phyloP scores from a whole-genome alignment of 345 rosid species.

The Populus davidiana region DNA sequence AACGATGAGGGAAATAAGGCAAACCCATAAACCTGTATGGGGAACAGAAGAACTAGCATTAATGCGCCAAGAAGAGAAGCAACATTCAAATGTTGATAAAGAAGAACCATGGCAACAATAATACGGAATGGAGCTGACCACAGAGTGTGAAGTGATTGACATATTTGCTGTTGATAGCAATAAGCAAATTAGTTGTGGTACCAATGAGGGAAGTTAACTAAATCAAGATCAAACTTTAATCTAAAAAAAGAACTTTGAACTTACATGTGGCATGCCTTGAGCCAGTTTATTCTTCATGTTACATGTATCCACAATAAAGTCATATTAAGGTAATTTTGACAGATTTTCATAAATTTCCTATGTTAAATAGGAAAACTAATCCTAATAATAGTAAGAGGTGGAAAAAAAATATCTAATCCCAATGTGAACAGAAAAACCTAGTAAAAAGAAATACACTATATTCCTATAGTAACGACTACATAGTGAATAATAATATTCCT shows the following conservation, averaged over 20 bases:
- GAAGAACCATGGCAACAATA: conserved; percentile 72
- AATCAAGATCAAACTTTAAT: not conserved
- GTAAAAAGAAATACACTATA: too few relatives aligned
- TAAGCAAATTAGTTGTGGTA: conserved; percentile 14
- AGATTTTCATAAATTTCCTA: too few relatives aligned
- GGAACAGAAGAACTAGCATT: conserved; percentile 80
- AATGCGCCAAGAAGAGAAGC: conserved; percentile 94
- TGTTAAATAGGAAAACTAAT: too few relatives aligned
- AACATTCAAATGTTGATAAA: conserved; percentile 75
- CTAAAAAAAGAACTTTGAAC: not conserved
- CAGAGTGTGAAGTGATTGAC: conserved; percentile 91
- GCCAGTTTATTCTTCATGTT: not conserved
- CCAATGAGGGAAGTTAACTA: not conserved
- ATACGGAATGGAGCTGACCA: conserved; percentile 99
- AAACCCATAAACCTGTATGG: conserved; percentile 63
- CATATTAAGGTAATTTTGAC: not conserved
- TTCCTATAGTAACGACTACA: too few relatives aligned
- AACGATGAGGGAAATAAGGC: conserved; percentile 5
- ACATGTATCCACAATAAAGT: not conserved
- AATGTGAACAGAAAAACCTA: too few relatives aligned
- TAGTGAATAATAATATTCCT: too few relatives aligned
- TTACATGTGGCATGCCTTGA: not conserved
- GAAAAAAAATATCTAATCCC: too few relatives aligned
- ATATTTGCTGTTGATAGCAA: conserved; percentile 66
- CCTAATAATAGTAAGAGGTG: too few relatives aligned